Percentiles rank a stretch among this genome's conserved stretches.
phyloP scores from a whole-genome alignment of 257 asterid genomes.

The Plantago ovata region DNA sequence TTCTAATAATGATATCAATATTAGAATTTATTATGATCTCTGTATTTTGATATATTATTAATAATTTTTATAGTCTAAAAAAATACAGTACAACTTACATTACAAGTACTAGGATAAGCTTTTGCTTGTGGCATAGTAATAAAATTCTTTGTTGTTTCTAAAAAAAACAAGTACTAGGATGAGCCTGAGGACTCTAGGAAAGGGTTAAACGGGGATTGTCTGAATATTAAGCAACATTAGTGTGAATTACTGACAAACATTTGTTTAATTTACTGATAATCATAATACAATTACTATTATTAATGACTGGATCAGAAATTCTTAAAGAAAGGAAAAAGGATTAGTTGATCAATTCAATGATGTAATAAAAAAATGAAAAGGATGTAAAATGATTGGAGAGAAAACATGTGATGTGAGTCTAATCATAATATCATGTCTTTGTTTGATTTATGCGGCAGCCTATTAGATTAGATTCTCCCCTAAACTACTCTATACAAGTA shows the following conservation, averaged over 20 bases:
- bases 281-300: background rate
- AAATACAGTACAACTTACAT: no score
- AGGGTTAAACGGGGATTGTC: slow-evolving; percentile 15
- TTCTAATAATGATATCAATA: no score
- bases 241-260: slow-evolving; percentile 21
- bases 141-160: no score
- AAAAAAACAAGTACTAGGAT: no score
- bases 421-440: slow-evolving; percentile 22
- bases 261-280: background rate
- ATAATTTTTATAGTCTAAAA: no score
- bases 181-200: no score
- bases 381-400: slow-evolving; percentile 28
- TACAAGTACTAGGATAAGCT: no score
- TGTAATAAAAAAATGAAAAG: slow-evolving; percentile 1
- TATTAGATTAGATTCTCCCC: slow-evolving; percentile 21
- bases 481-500: background rate
- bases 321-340: background rate
- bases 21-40: no score
- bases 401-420: slow-evolving; percentile 36
- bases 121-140: no score
- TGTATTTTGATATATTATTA: no score
- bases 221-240: slow-evolving; percentile 24
- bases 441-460: slow-evolving; percentile 5
- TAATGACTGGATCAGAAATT: background rate
- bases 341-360: slow-evolving; percentile 14